These are phyloP conservation scores for Lavandula angustifolia DNA, from an alignment of 257 asterid genomes.

Conservation along the genomic window DNA sequence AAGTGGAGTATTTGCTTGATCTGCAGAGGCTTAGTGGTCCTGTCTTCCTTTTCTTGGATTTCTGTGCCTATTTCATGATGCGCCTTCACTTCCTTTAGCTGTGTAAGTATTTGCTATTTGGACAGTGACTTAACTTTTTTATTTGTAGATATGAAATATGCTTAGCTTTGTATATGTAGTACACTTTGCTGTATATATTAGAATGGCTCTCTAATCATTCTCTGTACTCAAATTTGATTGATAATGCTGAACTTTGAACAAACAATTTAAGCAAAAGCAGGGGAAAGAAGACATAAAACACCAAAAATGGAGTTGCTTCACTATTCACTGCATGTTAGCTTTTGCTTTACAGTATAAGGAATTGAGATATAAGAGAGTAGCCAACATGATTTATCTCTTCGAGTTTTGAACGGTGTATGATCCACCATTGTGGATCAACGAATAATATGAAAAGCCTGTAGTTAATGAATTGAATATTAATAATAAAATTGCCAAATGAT, in stretches of 20 bases:
- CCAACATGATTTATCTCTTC: constrained; percentile 14
- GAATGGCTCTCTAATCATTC: not conserved
- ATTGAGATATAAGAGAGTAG: not conserved
- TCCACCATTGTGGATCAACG: constrained; percentile 28
- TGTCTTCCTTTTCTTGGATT: constrained; percentile 83
- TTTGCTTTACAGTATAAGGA: constrained; percentile 15
- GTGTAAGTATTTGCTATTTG: constrained; percentile 27
- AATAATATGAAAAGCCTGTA: constrained; percentile 34
- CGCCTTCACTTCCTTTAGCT: constrained; percentile 49
- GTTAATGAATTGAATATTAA: constrained; percentile 30
- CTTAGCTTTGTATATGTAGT: not conserved
- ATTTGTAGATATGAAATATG: not conserved
- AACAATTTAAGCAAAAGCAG: not conserved
- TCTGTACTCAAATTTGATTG: not conserved
- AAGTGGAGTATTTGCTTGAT: constrained; percentile 79
- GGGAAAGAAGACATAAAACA: not conserved
- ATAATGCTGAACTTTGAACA: too few relatives aligned
- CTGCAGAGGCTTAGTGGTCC: constrained; percentile 92
- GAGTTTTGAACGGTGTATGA: not conserved
- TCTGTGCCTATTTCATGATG: constrained; percentile 78
- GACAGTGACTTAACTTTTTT: too few relatives aligned
- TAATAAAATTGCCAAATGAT: constrained; percentile 23
- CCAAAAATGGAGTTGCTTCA: constrained; percentile 3
- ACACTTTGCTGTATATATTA: constrained; percentile 19
- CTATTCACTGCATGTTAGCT: constrained; percentile 11